Base-by-base conservation (phyloP, 345 rosid genomes). In the Syzygium grande region DNA sequence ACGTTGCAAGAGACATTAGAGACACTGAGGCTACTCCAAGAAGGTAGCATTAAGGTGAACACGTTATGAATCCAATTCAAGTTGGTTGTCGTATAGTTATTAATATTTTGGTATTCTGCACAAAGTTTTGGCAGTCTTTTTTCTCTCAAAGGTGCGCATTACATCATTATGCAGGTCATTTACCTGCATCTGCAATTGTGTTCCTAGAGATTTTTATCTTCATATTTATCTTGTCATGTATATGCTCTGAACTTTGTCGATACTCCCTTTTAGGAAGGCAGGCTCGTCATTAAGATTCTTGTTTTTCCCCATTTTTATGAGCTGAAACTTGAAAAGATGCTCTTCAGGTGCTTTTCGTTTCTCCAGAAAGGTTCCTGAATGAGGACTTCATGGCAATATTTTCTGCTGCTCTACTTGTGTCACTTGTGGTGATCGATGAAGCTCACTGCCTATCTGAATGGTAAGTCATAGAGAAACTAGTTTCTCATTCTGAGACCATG, bases 381-480 rank as follows among this genome's bases (percentile, higher is more conserved):
- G 92, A 91, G 46, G 95, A 96, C 5, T 98, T 96, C 92, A 90
- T 96, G 92, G 94, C 98, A 29, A 85, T 91, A 86, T 90, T 94
- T 88, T 93, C 96, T 87, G 16, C 91, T 58, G 84, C 88, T 87
- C 90, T 83, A 25, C 87, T 87, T 34, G 92, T 96, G 90, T 96
- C 99, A 12, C 96, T 98, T 88, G 92, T 98, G 19, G 99, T 98
- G 49, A 98, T 98, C 61, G 99, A 98, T 94, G 99, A 98, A 95
- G 99, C 98, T 91, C 99, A 98, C 65, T 98, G 99, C 91, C 88
- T 98, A 56, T 98, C 99, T 86, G 99, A 98, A 91, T 98, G 99
- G 99, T 97, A 90, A 93, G 95, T 87, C 56, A 87, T 88, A 86
- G 88, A 87, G 89, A 84, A 29, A 87, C 61, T 85, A 52, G 86